These are phyloP conservation scores for Paralagenidium karlingii DNA, from an alignment of 352 stramenopile genomes.

Conservation along the genomic window DNA sequence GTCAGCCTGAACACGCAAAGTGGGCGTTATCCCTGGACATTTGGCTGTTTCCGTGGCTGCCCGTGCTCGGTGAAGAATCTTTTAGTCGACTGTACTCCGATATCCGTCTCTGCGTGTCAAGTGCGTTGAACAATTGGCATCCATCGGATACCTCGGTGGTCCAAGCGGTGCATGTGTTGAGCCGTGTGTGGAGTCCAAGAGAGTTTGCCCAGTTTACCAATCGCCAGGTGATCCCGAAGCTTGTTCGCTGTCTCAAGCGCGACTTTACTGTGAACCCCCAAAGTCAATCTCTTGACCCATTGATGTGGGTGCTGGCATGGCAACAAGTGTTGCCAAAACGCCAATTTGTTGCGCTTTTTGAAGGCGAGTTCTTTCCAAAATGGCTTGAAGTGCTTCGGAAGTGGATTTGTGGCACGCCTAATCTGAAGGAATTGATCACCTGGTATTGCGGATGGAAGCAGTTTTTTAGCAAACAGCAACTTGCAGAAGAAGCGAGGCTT, in stretches of 20 bases:
- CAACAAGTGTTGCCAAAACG: conserved; percentile 42
- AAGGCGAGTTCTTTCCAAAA: conserved; percentile 87
- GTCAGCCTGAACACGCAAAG: conserved; percentile 25
- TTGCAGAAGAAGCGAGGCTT: conserved; percentile 45
- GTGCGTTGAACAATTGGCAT: conserved; percentile 66
- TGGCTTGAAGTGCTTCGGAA: conserved; percentile 77
- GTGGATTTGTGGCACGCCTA: conserved; percentile 44
- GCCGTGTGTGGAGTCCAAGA: conserved; percentile 52
- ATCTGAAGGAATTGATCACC: conserved; percentile 48
- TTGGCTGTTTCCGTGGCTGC: conserved; percentile 65
- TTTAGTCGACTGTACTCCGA: conserved; percentile 51
- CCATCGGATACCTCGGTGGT: conserved; percentile 58
- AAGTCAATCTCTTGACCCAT: conserved; percentile 45
- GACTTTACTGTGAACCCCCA: conserved; percentile 71
- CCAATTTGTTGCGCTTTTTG: conserved; percentile 71
- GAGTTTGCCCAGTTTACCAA: conserved; percentile 80
- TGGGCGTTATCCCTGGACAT: conserved; percentile 38
- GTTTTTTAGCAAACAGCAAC: conserved; percentile 51
- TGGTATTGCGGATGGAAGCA: conserved; percentile 83
- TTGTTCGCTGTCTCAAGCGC: conserved; percentile 64
- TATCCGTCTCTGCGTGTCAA: conserved; percentile 47
- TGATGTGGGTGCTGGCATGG: conserved; percentile 73
- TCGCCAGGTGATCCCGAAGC: conserved; percentile 57
- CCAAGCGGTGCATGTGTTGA: conserved; percentile 51
- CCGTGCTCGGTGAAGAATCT: conserved; percentile 16